Evolutionary conservation across 768 basidiomycete genomes (phyloP).

Genomic region (Amanita pallidorosea): DNA sequence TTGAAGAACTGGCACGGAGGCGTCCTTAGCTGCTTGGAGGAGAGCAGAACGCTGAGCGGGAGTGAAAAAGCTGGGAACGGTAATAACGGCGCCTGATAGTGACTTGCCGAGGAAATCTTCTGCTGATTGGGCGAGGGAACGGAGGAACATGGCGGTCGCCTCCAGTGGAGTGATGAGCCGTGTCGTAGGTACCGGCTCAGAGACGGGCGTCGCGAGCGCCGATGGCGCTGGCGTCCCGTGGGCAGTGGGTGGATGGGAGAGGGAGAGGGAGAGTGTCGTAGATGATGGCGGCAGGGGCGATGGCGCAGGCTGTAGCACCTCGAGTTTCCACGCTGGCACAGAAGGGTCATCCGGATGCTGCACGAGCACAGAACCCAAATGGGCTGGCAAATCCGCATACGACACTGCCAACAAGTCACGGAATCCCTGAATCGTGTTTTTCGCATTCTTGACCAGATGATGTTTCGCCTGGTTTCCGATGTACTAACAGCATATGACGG

Average conservation of each 20-base stretch:
- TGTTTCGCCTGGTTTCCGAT: constrained; percentile 91
- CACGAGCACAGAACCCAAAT: neutral
- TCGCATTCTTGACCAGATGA: constrained; percentile 89
- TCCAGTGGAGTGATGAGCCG: constrained; percentile 78
- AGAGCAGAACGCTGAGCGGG: constrained; percentile 60
- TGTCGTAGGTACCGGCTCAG: constrained; percentile 53
- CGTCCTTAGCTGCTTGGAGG: constrained; percentile 61
- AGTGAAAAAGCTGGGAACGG: constrained; percentile 69
- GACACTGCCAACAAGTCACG: constrained; percentile 89
- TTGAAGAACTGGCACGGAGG: constrained; percentile 78
- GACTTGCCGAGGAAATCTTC: constrained; percentile 83
- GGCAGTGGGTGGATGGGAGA: constrained; percentile 38
- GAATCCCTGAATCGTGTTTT: constrained; percentile 94
- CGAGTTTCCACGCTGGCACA: constrained; percentile 76
- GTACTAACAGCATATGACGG: constrained; percentile 47
- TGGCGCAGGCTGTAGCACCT: constrained; percentile 71
- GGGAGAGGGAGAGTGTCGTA: constrained; percentile 7
- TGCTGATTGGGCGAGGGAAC: constrained; percentile 76
- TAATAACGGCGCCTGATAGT: constrained; percentile 74
- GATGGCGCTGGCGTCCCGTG: constrained; percentile 43
- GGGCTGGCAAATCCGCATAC: constrained; percentile 28
- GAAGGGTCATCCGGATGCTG: constrained; percentile 61
- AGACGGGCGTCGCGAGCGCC: constrained; percentile 58
- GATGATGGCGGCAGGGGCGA: constrained; percentile 44
- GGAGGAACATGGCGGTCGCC: constrained; percentile 76